Evolutionary conservation across 2,329 filamentous ascomycete genomes (phyloP), one percentile per base, ranked within the genome.

Genomic region (Diaporthe sp.): DNA sequence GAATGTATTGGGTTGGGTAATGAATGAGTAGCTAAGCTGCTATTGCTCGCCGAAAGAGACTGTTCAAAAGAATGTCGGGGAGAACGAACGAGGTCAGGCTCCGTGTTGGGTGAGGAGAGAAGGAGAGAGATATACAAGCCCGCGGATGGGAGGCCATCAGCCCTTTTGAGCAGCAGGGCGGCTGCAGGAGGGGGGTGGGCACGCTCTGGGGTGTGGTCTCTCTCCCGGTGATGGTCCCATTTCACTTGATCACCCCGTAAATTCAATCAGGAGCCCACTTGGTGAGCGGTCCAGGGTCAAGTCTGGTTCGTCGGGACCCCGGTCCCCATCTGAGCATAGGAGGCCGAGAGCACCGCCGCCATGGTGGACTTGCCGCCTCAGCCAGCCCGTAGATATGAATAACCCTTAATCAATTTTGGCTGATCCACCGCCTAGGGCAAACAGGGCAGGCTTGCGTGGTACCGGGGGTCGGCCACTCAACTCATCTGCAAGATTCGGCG

Each of bases 1-100:
- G 80, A 81, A 76, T 75, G 78, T 78, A 79, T 74, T 76, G 76
- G 79, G 77, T 77, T 77, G 77, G 75, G 77, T n/a, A 78, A 75
- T 61, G 58, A 68, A 76, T 71, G 75, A 67, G 73, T 69, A 71
- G 66, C 57, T 58, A 71, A 75, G 70, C 70, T 73, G 70, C 35
- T 68, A 30, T 70, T 73, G 73, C 73, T 76, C 64, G 75, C 73
- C 57, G 67, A 68, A 71, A 72, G 61, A 71, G 73, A 75, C 72
- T 74, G 74, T 74, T 72, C 72, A 76, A 76, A 76, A 72, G 74
- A 76, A 76, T 76, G 74, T 72, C 74, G 72, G 66, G 74, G 72
- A 76, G 74, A 72, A 38, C 67, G 74, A 72, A 72, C 72, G 68
- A 70, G 52, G 72, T 72, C 72, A 72, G 72, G 74, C 74, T 76